These are phyloP conservation scores for Apiotrichum veenhuisii DNA, from an alignment of 1,284 basidiomycete species.

Conservation along the genomic window DNA sequence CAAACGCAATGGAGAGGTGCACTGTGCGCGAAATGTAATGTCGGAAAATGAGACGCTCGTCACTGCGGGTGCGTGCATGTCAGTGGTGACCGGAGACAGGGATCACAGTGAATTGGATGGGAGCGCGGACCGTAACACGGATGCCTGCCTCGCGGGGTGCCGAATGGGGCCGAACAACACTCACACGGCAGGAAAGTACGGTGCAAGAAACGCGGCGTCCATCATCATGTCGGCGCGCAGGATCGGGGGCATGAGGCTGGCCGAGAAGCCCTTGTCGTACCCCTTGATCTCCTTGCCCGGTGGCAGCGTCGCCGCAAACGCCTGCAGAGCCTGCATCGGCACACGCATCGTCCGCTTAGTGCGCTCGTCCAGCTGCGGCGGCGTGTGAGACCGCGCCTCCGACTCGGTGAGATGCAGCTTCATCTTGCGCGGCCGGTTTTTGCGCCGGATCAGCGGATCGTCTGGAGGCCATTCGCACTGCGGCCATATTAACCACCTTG, in stretches of 20 bases:
- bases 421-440: constrained; percentile 20
- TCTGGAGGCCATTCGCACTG: constrained; percentile 31
- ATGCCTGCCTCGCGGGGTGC: too few species aligned
- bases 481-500: not conserved
- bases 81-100: too few species aligned
- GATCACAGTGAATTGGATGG: too few species aligned
- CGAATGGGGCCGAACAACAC: constrained; percentile 2
- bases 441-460: constrained; percentile 23
- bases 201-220: constrained; percentile 35
- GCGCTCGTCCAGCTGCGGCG: constrained; percentile 3
- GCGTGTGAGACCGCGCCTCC: not conserved
- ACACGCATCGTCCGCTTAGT: constrained; percentile 10
- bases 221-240: constrained; percentile 29
- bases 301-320: constrained; percentile 8
- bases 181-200: constrained; percentile 35
- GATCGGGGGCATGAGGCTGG: constrained; percentile 20
- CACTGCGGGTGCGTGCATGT: too few species aligned
- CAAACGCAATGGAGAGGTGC: constrained; percentile 38
- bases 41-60: constrained; percentile 38
- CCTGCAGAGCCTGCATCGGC: constrained; percentile 7
- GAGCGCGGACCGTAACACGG: too few species aligned
- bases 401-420: constrained; percentile 2
- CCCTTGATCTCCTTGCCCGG: constrained; percentile 17
- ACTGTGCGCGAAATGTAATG: constrained; percentile 38
- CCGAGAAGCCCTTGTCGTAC: constrained; percentile 14